A percentile compares a stretch with the other conserved stretches of the same genome.
Evolutionary conservation across 805 yeast genomes (phyloP).

Genomic region (Ogataea paradorogensis): DNA sequence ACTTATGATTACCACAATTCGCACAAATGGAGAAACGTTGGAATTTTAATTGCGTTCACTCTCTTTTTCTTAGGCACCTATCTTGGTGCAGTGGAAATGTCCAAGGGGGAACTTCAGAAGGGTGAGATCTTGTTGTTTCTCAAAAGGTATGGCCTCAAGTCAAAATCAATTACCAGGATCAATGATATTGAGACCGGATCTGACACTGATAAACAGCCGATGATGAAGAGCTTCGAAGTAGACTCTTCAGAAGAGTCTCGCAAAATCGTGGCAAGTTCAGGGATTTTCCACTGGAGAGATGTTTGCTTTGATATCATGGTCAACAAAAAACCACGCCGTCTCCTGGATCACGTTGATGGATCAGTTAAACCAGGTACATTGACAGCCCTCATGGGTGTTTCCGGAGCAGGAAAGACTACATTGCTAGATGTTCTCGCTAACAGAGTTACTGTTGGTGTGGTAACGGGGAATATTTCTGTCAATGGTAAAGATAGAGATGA

Average conservation of each 20-base stretch:
- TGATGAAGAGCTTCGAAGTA: background rate
- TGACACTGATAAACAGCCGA: background rate
- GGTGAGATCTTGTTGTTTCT: constrained; percentile 65
- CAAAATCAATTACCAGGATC: constrained; percentile 6
- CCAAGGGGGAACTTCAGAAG: constrained; percentile 56
- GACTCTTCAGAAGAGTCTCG: background rate
- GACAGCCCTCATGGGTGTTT: constrained; percentile 64
- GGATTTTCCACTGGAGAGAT: constrained; percentile 71
- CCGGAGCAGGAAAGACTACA: constrained; percentile 59
- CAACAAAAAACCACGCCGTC: constrained; percentile 51
- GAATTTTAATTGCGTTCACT: constrained; percentile 53
- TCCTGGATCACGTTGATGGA: constrained; percentile 64
- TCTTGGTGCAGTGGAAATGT: constrained; percentile 49
- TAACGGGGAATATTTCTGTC: constrained; percentile 53
- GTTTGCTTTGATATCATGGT: constrained; percentile 63
- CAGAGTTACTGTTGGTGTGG: constrained; percentile 48
- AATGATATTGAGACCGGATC: constrained; percentile 23
- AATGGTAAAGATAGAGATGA: constrained; percentile 44
- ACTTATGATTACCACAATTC: constrained; percentile 48
- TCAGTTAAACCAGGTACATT: constrained; percentile 79
- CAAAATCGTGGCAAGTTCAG: constrained; percentile 27
- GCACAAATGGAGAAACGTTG: constrained; percentile 80
- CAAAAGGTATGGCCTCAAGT: constrained; percentile 37
- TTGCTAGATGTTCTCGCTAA: constrained; percentile 48
- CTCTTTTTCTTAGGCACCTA: constrained; percentile 53